phyloP scores from a whole-genome alignment of 1,284 basidiomycete species.

The Moesziomyces sp. region DNA sequence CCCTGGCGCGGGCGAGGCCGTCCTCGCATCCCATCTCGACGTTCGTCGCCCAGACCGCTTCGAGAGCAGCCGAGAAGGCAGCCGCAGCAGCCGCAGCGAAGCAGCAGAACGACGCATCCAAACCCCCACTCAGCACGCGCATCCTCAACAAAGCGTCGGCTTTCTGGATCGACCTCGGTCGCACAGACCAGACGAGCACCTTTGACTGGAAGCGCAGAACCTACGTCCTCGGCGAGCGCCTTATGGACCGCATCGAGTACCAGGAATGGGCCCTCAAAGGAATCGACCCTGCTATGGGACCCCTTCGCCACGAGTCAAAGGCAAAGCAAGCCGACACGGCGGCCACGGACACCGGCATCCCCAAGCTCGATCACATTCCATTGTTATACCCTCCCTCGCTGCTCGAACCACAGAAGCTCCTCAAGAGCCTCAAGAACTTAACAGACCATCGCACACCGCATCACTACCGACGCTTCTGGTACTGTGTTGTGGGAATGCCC shows the following conservation, averaged over 20 bases:
- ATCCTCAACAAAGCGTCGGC: slow-evolving; percentile 54
- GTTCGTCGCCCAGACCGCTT: slow-evolving; percentile 56
- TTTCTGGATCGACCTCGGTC: slow-evolving; percentile 62
- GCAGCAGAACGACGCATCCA: slow-evolving; percentile 12
- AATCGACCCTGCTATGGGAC: slow-evolving; percentile 59
- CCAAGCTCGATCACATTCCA: slow-evolving; percentile 45
- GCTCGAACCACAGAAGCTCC: slow-evolving; percentile 33
- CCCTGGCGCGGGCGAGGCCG: slow-evolving; percentile 50
- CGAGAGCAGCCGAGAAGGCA: slow-evolving; percentile 40
- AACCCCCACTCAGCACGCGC: slow-evolving; percentile 43
- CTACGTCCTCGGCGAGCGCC: slow-evolving; percentile 55
- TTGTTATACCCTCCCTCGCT: slow-evolving; percentile 58
- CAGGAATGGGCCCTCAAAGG: slow-evolving; percentile 67
- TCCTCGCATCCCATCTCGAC: slow-evolving; percentile 54
- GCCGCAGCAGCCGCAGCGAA: slow-evolving; percentile 28
- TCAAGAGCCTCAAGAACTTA: slow-evolving; percentile 49
- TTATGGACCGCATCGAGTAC: slow-evolving; percentile 67
- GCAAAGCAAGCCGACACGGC: slow-evolving; percentile 8
- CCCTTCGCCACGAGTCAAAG: slow-evolving; percentile 25
- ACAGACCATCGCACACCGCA: slow-evolving; percentile 53
- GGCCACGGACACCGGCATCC: slow-evolving; percentile 9
- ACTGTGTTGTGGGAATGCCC: slow-evolving; percentile 58
- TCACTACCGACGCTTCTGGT: slow-evolving; percentile 56
- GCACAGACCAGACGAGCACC: slow-evolving; percentile 50
- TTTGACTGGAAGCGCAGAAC: slow-evolving; percentile 64